A percentile compares a stretch with the other conserved stretches of the same genome.
These are phyloP conservation scores for Dictyostelium brefeldianum DNA, from an alignment of 78 protist species.

Conservation along the genomic window DNA sequence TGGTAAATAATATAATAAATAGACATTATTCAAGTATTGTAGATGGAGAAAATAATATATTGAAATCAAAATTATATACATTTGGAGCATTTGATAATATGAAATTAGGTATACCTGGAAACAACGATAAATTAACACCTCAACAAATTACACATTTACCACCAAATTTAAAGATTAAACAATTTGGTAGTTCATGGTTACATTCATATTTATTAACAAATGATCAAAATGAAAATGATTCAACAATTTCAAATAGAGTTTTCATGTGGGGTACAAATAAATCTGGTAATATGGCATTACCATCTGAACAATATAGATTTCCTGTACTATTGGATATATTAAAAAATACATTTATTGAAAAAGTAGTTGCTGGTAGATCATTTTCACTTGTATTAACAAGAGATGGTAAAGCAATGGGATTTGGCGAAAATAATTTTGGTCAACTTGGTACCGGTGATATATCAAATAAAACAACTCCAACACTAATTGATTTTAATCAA, in stretches of 20 bases:
- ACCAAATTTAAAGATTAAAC: conserved; percentile 29
- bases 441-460: conserved; percentile 47
- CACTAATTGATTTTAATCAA: background rate
- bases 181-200: conserved; percentile 23
- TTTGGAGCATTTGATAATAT: conserved; percentile 44
- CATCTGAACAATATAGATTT: conserved; percentile 28
- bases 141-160: conserved; percentile 46
- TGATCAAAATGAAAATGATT: background rate
- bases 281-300: conserved; percentile 58
- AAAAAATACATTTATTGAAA: conserved; percentile 9
- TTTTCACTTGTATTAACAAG: conserved; percentile 36
- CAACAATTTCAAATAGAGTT: conserved; percentile 9
- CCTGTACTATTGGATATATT: conserved; percentile 31
- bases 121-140: conserved; percentile 12
- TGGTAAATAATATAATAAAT: no score
- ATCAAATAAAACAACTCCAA: conserved; percentile 24
- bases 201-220: conserved; percentile 20
- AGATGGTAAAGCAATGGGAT: conserved; percentile 44
- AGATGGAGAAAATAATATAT: background rate
- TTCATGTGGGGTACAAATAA: conserved; percentile 71
- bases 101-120: conserved; percentile 35
- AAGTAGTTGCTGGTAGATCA: conserved; percentile 58
- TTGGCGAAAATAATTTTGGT: conserved; percentile 69
- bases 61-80: conserved; percentile 1
- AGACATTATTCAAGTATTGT: no score